Evolutionary conservation across 176 grass and related monocot species (phyloP), one percentile per base, ranked within the genome.

Genomic region (Raddia guianensis): DNA sequence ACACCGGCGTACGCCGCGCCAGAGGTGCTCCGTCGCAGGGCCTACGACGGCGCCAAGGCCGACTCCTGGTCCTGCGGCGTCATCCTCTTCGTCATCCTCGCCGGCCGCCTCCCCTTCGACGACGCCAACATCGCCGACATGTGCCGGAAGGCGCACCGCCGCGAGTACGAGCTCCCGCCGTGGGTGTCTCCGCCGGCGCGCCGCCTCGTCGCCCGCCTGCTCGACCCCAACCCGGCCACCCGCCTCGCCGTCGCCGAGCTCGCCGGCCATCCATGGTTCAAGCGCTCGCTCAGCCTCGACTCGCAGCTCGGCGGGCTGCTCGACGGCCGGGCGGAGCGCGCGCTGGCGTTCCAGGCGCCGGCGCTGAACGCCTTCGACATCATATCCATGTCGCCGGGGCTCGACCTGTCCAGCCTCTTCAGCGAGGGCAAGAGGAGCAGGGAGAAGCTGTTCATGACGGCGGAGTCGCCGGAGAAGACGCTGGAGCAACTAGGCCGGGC

Each of bases 21-120:
- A 1, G 95, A 94, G 90, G 87, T 97, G 45, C 80, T 94, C 53
- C 77, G 83, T 61, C 77, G 83, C 32, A 71, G 10, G 74, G 87
- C 89, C 2, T 97, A 97, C 72, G 90, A 97, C 55, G 95, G 95
- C 34, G 80, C 92, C 44, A 92, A 90, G 76, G 95, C 95, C 5
- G 92, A 97, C 79, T 90, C 90, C 13, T 98, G 95, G 95, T 98
- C 95, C 13, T 91, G 92, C 63, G 90, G 92, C 16, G 92, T 98
- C 18, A 87, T 92, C 83, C 87, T 98, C 78, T 98, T 92, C 87
- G 83, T 91, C 18, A 83, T 97, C 44, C 95, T 97, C 52, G 64
- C 86, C 0, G 95, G 92, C 0, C 19, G 11, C 5, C 87, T 97
- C 2, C 92, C 92, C 7, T 97, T 97, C 70, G 94, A 94, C 43